These are phyloP conservation scores for Mucor saturninus DNA, from an alignment of 371 early-diverging fungal species.

Conservation along the genomic window DNA sequence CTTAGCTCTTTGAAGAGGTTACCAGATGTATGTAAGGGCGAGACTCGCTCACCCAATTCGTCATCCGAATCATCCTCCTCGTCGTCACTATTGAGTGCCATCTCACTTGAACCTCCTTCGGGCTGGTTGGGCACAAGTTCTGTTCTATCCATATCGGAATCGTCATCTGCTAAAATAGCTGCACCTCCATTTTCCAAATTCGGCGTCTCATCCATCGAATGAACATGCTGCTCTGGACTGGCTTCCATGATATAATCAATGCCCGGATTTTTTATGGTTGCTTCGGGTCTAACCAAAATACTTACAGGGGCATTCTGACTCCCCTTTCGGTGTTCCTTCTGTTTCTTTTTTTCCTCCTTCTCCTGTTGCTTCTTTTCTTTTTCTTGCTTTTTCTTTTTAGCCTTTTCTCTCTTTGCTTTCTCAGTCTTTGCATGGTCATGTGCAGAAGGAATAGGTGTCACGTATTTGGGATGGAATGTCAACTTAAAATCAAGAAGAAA, in stretches of 20 bases:
- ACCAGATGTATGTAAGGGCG: conserved; percentile 14
- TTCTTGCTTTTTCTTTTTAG: conserved; percentile 12
- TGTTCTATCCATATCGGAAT: conserved; percentile 1
- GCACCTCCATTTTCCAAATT: conserved; percentile 1
- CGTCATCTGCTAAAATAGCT: not conserved
- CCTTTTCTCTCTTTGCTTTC: conserved; percentile 4
- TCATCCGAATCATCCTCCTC: conserved; percentile 8
- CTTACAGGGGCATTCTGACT: not conserved
- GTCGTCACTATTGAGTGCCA: not conserved
- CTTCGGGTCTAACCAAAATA: no score
- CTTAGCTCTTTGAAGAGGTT: not conserved
- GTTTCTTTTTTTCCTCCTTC: not conserved
- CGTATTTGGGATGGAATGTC: conserved; percentile 43
- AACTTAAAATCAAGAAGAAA: conserved; percentile 27
- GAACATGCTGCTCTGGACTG: not conserved
- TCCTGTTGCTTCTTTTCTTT: conserved; percentile 3
- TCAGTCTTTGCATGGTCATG: conserved; percentile 5
- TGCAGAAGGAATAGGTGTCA: conserved; percentile 9
- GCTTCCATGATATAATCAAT: not conserved
- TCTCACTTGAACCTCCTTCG: not conserved
- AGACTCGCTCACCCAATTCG: conserved; percentile 2
- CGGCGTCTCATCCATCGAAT: not conserved
- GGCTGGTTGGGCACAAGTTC: not conserved
- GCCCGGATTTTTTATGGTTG: no score
- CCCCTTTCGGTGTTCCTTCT: not conserved